phyloP scores from a whole-genome alignment of 352 stramenopile species.

The Pythium phragmitis region DNA sequence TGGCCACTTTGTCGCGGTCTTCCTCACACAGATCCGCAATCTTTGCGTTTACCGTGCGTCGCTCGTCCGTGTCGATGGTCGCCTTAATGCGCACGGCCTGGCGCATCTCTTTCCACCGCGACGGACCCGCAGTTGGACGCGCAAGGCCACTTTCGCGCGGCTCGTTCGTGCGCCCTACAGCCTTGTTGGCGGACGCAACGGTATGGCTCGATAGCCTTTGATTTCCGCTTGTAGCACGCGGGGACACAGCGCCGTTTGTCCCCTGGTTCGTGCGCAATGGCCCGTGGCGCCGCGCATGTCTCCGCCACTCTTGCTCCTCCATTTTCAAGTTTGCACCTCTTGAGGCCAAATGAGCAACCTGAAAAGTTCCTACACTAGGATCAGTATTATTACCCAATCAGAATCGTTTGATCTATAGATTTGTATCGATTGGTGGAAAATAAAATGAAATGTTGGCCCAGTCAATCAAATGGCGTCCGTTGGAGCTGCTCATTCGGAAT shows the following conservation, averaged over 20 bases:
- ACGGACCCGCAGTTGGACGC: constrained; percentile 20
- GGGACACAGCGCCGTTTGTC: background rate
- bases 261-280: constrained; percentile 6
- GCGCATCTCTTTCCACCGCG: constrained; percentile 68
- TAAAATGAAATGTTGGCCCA: constrained; percentile 13
- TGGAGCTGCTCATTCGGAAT: constrained; percentile 25
- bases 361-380: background rate
- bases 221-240: background rate
- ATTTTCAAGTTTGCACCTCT: constrained; percentile 17
- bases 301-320: constrained; percentile 29
- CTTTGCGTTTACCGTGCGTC: constrained; percentile 25
- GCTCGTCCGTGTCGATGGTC: constrained; percentile 38
- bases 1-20: constrained; percentile 79
- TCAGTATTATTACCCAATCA: constrained; percentile 5
- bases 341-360: background rate
- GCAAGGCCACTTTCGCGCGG: background rate
- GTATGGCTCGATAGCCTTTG: constrained; percentile 7
- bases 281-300: constrained; percentile 20
- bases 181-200: constrained; percentile 15
- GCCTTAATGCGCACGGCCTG: constrained; percentile 61
- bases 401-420: background rate
- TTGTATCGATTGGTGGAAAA: constrained; percentile 24
- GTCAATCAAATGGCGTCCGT: constrained; percentile 30
- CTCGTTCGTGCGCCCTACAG: constrained; percentile 16
- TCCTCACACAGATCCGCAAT: constrained; percentile 74